Percentiles rank a stretch among this genome's conserved stretches.
Conservation (phyloP, 2,329 filamentous ascomycete species). For the Leptographium wingfieldii region DNA sequence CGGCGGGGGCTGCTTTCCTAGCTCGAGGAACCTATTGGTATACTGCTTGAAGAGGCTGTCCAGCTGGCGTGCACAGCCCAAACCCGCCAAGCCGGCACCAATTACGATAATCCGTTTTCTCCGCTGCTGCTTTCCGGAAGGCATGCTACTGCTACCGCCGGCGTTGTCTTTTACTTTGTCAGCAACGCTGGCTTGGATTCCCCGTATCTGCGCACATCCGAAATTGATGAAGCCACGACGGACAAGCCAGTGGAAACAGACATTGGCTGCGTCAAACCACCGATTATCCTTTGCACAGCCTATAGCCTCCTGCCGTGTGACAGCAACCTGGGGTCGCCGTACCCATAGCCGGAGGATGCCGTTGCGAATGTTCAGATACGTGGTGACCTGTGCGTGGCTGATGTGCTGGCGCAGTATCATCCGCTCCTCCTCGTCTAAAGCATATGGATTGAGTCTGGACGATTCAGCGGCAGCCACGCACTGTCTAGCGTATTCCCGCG, state of each 20-base stretch:
- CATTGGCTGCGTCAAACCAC: constrained; percentile 78
- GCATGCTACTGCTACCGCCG: background rate
- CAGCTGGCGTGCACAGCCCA: constrained; percentile 84
- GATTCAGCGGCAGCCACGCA: constrained; percentile 82
- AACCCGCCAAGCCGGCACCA: constrained; percentile 85
- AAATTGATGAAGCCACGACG: constrained; percentile 94
- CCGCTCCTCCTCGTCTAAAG: constrained; percentile 76
- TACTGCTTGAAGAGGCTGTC: constrained; percentile 79
- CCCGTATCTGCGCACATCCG: constrained; percentile 56
- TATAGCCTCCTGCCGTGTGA: constrained; percentile 73
- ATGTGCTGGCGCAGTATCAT: constrained; percentile 67
- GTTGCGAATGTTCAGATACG: constrained; percentile 93
- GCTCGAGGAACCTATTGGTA: constrained; percentile 49
- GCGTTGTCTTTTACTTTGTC: no score
- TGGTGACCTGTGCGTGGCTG: constrained; percentile 79
- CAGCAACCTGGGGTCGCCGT: constrained; percentile 68
- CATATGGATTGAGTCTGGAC: constrained; percentile 80
- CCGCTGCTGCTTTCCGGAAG: no score
- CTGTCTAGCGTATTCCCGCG: constrained; percentile 75
- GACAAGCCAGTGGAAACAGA: constrained; percentile 87
- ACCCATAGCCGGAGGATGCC: constrained; percentile 86
- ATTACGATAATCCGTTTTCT: constrained; percentile 71
- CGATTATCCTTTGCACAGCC: constrained; percentile 79
- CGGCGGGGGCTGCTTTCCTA: constrained; percentile 55
- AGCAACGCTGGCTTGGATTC: background rate